Evolutionary conservation across 257 asterid genomes (phyloP).

Genomic region (Rhazya stricta): DNA sequence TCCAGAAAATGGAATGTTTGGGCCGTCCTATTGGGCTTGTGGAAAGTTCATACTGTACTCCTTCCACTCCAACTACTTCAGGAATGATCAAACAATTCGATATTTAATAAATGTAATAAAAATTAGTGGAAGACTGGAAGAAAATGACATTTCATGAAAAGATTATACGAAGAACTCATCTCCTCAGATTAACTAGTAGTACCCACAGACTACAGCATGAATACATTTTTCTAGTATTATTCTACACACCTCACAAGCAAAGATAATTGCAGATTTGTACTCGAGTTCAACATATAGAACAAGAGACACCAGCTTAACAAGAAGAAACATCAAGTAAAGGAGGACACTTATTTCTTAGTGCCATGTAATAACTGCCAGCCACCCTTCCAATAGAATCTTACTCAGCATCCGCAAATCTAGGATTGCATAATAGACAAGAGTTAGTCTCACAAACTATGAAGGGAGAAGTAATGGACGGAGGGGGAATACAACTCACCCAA

Average conservation of each 20-base stretch:
- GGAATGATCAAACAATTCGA: too few species aligned
- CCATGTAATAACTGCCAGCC: neutral
- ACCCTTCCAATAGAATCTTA: neutral
- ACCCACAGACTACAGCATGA: neutral
- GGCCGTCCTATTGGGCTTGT: too few species aligned
- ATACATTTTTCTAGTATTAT: neutral
- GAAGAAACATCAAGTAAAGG: neutral
- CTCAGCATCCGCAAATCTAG: constrained; percentile 20
- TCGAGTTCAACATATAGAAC: neutral
- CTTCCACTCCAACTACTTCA: too few species aligned
- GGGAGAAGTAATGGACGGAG: neutral
- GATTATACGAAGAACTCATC: too few species aligned
- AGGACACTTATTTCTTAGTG: neutral
- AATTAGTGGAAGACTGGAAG: too few species aligned
- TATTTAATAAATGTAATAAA: too few species aligned
- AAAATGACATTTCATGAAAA: too few species aligned
- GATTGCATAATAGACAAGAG: neutral
- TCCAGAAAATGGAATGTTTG: too few species aligned
- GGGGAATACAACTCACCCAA: constrained; percentile 45
- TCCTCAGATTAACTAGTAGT: neutral
- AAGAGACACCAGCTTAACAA: neutral
- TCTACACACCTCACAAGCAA: neutral
- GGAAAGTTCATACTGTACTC: too few species aligned
- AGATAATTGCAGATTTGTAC: neutral
- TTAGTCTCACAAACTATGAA: neutral